These are phyloP conservation scores for Lecanicillium sp. DNA, from an alignment of 2,329 filamentous ascomycete genomes.

Conservation along the genomic window DNA sequence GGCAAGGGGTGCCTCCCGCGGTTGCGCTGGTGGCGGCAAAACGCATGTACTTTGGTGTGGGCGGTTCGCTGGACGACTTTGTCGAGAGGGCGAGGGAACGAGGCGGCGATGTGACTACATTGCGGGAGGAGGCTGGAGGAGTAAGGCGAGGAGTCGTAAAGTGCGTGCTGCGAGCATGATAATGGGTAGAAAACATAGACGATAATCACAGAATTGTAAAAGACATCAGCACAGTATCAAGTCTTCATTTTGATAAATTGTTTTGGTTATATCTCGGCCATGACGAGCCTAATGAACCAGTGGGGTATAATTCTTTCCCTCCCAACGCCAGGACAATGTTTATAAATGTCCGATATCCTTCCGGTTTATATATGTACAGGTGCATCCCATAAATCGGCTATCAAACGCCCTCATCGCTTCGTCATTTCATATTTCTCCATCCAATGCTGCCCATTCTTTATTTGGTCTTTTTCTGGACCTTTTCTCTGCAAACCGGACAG, in stretches of 20 bases:
- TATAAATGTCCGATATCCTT: no score
- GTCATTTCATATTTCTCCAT: not conserved
- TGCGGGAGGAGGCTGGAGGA: conserved; percentile 53
- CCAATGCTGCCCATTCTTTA: not conserved
- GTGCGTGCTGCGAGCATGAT: conserved; percentile 27
- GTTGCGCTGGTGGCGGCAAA: conserved; percentile 68
- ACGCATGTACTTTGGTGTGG: conserved; percentile 76
- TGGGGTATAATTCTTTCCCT: not conserved
- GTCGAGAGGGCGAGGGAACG: conserved; percentile 40
- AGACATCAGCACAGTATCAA: no score
- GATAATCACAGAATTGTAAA: not conserved
- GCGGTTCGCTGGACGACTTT: conserved; percentile 74
- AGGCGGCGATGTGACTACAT: conserved; percentile 39
- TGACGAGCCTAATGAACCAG: not conserved
- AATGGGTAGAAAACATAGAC: not conserved
- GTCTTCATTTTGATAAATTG: no score
- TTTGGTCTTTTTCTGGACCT: conserved; percentile 34
- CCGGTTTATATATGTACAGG: not conserved
- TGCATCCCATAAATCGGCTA: not conserved
- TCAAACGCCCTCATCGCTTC: not conserved
- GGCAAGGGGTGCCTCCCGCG: conserved; percentile 25
- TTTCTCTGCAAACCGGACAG: conserved; percentile 54
- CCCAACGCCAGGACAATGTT: not conserved
- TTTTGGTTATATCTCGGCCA: no score
- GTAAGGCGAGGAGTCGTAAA: conserved; percentile 54